Evolutionary conservation across 2,329 filamentous ascomycete genomes (phyloP).

Genomic region (Falciphora oryzae): DNA sequence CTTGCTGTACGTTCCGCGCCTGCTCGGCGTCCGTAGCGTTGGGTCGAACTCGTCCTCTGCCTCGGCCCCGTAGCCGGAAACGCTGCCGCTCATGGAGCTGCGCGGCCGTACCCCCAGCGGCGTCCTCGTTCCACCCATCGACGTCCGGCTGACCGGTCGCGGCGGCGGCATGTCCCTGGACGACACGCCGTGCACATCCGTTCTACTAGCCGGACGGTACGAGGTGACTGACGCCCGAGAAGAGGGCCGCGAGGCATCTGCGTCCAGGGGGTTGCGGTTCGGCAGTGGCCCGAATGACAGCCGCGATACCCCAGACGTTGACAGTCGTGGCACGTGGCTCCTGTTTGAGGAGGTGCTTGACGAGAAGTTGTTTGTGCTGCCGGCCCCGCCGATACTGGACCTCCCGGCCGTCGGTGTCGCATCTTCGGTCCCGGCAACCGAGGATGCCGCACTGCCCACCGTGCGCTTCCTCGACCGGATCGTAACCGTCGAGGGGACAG

Average conservation of each 20-base stretch:
- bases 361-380: conserved; percentile 8
- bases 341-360: conserved; percentile 19
- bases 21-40: conserved; percentile 46
- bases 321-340: conserved; percentile 53
- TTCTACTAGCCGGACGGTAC: conserved; percentile 48
- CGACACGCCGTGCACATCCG: conserved; percentile 28
- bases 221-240: conserved; percentile 62
- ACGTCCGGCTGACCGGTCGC: conserved; percentile 57
- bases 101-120: conserved; percentile 62
- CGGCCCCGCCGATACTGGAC: conserved; percentile 20
- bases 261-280: conserved; percentile 43
- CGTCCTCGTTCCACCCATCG: conserved; percentile 63
- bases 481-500: conserved; percentile 52
- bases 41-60: conserved; percentile 37
- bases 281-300: conserved; percentile 59
- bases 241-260: conserved; percentile 59
- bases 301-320: conserved; percentile 56
- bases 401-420: conserved; percentile 37
- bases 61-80: conserved; percentile 47
- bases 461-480: conserved; percentile 66
- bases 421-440: conserved; percentile 43
- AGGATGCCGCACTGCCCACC: conserved; percentile 49
- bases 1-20: conserved; percentile 47
- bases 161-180: conserved; percentile 41
- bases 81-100: conserved; percentile 63